Evolutionary conservation across 2,329 filamentous ascomycete species (phyloP).

Genomic region (Clarireedia paspali): DNA sequence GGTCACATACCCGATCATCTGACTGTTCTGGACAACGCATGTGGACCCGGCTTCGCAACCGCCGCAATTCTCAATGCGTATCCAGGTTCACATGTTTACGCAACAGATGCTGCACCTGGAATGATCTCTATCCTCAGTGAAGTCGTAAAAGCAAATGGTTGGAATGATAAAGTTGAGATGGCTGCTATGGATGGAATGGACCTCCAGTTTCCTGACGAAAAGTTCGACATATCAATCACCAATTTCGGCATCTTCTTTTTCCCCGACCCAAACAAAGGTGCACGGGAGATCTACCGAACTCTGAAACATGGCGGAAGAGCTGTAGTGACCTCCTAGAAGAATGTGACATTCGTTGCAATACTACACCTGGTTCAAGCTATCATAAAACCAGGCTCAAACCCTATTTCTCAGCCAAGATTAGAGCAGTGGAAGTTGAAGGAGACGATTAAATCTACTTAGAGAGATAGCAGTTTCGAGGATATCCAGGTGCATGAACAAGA

Average conservation of each 20-base stretch:
- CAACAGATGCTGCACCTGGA: not conserved
- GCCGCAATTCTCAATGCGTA: not conserved
- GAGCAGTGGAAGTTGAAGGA: not conserved
- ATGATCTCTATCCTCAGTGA: not conserved
- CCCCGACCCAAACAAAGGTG: slow-evolving; percentile 49
- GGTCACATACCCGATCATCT: not conserved
- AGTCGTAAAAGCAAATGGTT: not conserved
- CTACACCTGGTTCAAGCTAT: not conserved
- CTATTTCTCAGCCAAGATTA: not conserved
- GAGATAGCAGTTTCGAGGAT: not conserved
- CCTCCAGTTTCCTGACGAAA: not conserved
- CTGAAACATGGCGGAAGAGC: slow-evolving; percentile 78
- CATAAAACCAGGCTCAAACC: not conserved
- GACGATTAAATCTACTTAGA: not conserved
- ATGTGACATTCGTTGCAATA: not conserved
- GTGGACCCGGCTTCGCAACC: not conserved
- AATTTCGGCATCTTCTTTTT: slow-evolving; percentile 3
- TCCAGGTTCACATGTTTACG: not conserved
- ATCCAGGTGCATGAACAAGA: not conserved
- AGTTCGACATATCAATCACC: not conserved
- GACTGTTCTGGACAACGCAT: not conserved
- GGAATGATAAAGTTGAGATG: not conserved
- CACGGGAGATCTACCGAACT: slow-evolving; percentile 75
- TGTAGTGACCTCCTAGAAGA: not conserved
- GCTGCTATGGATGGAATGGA: not conserved